Conservation (phyloP, 2,329 filamentous ascomycete genomes). For the Talaromyces funiculosus region DNA sequence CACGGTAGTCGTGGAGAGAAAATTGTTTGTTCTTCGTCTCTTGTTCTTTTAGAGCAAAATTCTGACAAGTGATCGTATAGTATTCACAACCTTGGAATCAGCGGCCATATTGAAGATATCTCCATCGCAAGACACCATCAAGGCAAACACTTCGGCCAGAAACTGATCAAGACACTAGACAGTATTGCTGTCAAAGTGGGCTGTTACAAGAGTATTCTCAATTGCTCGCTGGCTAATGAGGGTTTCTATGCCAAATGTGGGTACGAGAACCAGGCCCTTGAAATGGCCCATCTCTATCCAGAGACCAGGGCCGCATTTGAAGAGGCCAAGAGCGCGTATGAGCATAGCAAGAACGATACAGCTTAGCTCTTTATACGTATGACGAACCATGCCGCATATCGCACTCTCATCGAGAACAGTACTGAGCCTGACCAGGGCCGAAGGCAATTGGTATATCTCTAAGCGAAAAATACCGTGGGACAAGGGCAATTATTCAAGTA, state of each 20-base stretch:
- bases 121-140: constrained; percentile 12
- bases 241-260: constrained; percentile 13
- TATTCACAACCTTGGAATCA: constrained; percentile 11
- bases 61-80: background rate
- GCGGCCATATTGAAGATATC: constrained; percentile 13
- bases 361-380: background rate
- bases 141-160: constrained; percentile 11
- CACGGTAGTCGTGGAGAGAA: constrained; percentile 9
- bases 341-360: background rate
- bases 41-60: background rate
- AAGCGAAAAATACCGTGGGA: background rate
- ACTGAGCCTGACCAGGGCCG: background rate
- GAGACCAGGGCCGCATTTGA: constrained; percentile 1
- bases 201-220: constrained; percentile 13
- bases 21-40: constrained; percentile 7
- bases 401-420: background rate
- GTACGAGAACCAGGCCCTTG: background rate
- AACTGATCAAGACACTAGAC: constrained; percentile 12
- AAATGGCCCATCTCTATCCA: constrained; percentile 12
- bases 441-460: background rate
- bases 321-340: background rate
- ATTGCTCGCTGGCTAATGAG: constrained; percentile 7
- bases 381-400: background rate
- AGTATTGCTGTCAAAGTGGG: constrained; percentile 8
- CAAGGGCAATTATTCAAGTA: background rate